Base-by-base conservation (phyloP, 306 rosid species). In the Vachellia pachyceras region DNA sequence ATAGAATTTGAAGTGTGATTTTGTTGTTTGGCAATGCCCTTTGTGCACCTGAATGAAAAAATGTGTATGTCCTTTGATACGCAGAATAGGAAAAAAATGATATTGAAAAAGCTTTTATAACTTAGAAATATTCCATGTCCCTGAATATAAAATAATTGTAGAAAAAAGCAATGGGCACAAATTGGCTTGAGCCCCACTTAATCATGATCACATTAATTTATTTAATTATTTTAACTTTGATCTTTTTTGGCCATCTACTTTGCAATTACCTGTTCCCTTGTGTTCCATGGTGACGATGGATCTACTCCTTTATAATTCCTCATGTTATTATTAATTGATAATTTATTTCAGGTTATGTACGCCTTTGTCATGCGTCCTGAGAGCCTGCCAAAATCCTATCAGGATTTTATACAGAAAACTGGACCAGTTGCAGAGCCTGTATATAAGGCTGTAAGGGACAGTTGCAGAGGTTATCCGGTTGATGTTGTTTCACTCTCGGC, bases 331-430 rank as follows among this genome's bases (percentile, higher is more conserved):
- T 69, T 54, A 10, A 73, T 75, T 47, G 45, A 80, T 33, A 71
- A 45, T 22, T 40, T 69, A 71, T 85, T 83, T 84, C 91, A 95
- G 99, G 95, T 95, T 83, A 93, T 95, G 97, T 95, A 95, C 79
- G 81, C 93, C 74, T 95, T 95, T 90, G 99, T 95, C 76, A 95
- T 95, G 99, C 97, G 95, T 74, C 99, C 97, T 47, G 99, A 93
- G 89, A 93, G 95, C 88, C 87, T 95, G 89, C 99, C 97, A 18
- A 93, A 95, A 84, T 67, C 97, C 74, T 95, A 95, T 86, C 94
- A 88, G 75, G 97, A 95, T 39, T 95, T 95, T 72, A 92, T 95
- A 76, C 99, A 93, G 77, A 95, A 93, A 86, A 93, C 97, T 4
- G 99, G 99, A 65, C 99, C 99, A 58, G 97, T 95, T 80, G 94